Conservation (phyloP, 2,329 filamentous ascomycete species). For the Dactylellina parvicollis region DNA sequence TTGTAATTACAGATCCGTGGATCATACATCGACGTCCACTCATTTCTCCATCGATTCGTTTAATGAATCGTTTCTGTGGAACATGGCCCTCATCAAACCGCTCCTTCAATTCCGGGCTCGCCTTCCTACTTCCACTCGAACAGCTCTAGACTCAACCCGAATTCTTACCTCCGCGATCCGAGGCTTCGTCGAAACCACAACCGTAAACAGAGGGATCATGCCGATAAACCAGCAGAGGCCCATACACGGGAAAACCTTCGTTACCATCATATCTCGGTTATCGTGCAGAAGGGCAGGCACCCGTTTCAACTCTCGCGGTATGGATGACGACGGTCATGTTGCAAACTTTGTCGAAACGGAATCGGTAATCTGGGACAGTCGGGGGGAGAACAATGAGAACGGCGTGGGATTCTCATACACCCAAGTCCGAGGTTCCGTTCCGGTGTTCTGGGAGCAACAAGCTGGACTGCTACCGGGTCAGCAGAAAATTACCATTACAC, state of each 20-base stretch:
- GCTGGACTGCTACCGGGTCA: slow-evolving; percentile 87
- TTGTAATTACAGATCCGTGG: slow-evolving; percentile 69
- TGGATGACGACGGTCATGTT: slow-evolving; percentile 96
- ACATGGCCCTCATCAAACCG: slow-evolving; percentile 96
- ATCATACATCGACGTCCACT: slow-evolving; percentile 66
- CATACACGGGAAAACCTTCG: slow-evolving; percentile 76
- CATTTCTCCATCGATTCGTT: slow-evolving; percentile 92
- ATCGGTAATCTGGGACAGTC: slow-evolving; percentile 80
- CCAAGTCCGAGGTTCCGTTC: slow-evolving; percentile 90
- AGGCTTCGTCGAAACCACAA: slow-evolving; percentile 88
- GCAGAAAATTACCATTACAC: slow-evolving; percentile 91
- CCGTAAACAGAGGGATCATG: slow-evolving; percentile 76
- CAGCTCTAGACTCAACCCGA: slow-evolving; percentile 82
- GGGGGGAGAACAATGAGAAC: slow-evolving; percentile 38
- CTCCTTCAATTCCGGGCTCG: slow-evolving; percentile 87
- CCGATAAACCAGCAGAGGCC: slow-evolving; percentile 51
- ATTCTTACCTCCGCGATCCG: slow-evolving; percentile 94
- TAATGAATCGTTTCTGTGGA: slow-evolving; percentile 94
- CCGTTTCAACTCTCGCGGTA: slow-evolving; percentile 94
- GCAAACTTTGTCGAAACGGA: slow-evolving; percentile 99
- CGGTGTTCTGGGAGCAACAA: slow-evolving; percentile 96
- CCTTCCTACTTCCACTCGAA: slow-evolving; percentile 77
- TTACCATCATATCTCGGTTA: slow-evolving; percentile 90
- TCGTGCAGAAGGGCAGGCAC: slow-evolving; percentile 93
- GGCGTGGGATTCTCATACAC: slow-evolving; percentile 86